phyloP scores from a whole-genome alignment of 805 yeast genomes.

The Metschnikowia dekortorum region DNA sequence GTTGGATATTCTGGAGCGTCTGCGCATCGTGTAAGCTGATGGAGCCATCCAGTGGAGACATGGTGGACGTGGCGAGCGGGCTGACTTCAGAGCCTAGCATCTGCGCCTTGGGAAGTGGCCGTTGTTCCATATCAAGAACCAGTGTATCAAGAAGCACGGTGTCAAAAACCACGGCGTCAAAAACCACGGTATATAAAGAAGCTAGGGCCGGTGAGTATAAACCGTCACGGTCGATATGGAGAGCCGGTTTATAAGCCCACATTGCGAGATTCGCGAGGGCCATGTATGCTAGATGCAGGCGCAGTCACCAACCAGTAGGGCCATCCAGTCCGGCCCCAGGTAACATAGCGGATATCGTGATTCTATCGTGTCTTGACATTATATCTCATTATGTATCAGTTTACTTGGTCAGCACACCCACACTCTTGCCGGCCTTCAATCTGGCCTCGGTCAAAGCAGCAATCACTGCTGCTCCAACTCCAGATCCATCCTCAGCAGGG shows the following conservation, averaged over 20 bases:
- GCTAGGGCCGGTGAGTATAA: no score
- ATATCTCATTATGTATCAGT: neutral
- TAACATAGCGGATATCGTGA: no score
- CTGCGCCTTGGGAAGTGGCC: neutral
- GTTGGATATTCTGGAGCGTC: conserved; percentile 23
- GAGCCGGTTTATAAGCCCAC: neutral
- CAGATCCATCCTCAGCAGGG: conserved; percentile 97
- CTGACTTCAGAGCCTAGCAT: neutral
- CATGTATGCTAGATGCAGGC: neutral
- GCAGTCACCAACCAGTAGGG: neutral
- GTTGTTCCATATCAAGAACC: neutral
- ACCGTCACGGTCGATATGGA: no score
- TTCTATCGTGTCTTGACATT: neutral
- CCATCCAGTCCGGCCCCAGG: no score
- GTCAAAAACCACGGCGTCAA: no score
- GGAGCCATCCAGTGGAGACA: conserved; percentile 20
- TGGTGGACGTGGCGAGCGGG: neutral
- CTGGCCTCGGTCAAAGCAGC: conserved; percentile 91
- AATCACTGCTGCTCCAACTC: conserved; percentile 97
- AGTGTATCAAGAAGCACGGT: neutral
- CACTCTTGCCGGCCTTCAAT: conserved; percentile 62
- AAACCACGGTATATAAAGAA: no score
- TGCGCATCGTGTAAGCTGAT: conserved; percentile 26
- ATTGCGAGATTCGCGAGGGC: neutral
- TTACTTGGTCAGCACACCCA: conserved; percentile 38